Percentiles rank a stretch among this genome's conserved stretches.
Conservation (phyloP, 2,329 filamentous ascomycete genomes). For the Penicillium polonicum region DNA sequence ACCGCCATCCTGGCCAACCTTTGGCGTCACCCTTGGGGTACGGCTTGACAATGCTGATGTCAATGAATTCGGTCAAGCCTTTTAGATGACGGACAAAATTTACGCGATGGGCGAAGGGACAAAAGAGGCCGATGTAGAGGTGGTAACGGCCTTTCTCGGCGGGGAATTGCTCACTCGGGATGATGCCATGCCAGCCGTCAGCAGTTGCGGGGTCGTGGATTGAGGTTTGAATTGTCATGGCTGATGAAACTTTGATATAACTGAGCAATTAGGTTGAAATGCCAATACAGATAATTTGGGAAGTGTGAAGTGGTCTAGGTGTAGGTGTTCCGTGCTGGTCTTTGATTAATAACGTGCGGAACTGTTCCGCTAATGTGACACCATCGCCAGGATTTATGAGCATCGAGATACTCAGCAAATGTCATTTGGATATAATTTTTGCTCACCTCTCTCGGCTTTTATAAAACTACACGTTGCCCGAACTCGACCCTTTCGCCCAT, state of each 20-base stretch:
- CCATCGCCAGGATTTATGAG: neutral
- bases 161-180: slow-evolving; percentile 49
- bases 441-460: too few species aligned
- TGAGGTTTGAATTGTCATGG: neutral
- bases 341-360: neutral
- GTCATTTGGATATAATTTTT: too few species aligned
- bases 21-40: slow-evolving; percentile 65
- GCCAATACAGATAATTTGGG: neutral
- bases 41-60: slow-evolving; percentile 60
- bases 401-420: neutral
- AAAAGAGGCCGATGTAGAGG: slow-evolving; percentile 60
- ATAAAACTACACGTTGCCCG: too few species aligned
- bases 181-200: slow-evolving; percentile 52
- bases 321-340: neutral
- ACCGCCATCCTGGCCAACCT: slow-evolving; percentile 64
- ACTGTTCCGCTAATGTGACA: neutral
- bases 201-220: slow-evolving; percentile 25
- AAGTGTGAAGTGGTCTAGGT: neutral
- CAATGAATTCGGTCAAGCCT: slow-evolving; percentile 55
- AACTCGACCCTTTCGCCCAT: too few species aligned
- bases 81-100: slow-evolving; percentile 60
- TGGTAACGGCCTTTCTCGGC: slow-evolving; percentile 55
- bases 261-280: neutral
- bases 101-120: slow-evolving; percentile 62
- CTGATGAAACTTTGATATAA: neutral